Percentiles rank a stretch among this genome's conserved stretches.
These are phyloP conservation scores for Veloboletus limbatus DNA, from an alignment of 1,284 basidiomycete species.

Conservation along the genomic window DNA sequence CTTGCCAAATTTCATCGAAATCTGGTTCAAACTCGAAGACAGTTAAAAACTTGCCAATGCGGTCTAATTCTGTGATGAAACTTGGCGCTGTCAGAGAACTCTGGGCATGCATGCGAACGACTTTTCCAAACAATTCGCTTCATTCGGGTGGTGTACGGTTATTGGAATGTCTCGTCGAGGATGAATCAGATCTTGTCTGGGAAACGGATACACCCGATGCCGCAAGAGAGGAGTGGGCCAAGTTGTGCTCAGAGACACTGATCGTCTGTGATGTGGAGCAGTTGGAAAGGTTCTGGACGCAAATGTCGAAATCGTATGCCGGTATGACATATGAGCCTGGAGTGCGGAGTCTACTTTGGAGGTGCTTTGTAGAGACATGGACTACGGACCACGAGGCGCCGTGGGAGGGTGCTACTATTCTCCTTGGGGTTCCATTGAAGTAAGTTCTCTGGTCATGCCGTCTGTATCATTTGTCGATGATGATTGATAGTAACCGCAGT, in stretches of 20 bases:
- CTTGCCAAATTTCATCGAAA: constrained; percentile 14
- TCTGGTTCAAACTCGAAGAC: constrained; percentile 5
- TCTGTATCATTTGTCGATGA: constrained; percentile 8
- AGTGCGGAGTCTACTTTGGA: constrained; percentile 51
- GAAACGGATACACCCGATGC: constrained; percentile 40
- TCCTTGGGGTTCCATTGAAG: constrained; percentile 63
- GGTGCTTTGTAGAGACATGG: constrained; percentile 54
- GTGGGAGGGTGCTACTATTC: constrained; percentile 54
- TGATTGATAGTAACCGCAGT: constrained; percentile 39
- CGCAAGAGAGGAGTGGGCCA: constrained; percentile 53
- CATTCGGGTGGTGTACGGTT: constrained; percentile 43
- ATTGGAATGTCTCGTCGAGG: constrained; percentile 46
- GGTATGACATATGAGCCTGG: constrained; percentile 24
- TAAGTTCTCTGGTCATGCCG: constrained; percentile 34
- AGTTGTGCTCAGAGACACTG: constrained; percentile 54
- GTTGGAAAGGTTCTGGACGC: constrained; percentile 53
- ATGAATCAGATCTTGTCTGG: constrained; percentile 46
- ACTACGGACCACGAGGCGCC: constrained; percentile 34
- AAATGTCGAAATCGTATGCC: constrained; percentile 16
- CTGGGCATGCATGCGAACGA: constrained; percentile 46
- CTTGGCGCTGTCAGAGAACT: constrained; percentile 52
- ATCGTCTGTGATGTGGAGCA: constrained; percentile 44
- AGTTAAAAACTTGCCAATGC: constrained; percentile 7
- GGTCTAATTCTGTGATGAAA: constrained; percentile 45
- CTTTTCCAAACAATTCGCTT: constrained; percentile 44